phyloP scores from a whole-genome alignment of 2,329 filamentous ascomycete species.

The Fusarium tanahbumbuense region DNA sequence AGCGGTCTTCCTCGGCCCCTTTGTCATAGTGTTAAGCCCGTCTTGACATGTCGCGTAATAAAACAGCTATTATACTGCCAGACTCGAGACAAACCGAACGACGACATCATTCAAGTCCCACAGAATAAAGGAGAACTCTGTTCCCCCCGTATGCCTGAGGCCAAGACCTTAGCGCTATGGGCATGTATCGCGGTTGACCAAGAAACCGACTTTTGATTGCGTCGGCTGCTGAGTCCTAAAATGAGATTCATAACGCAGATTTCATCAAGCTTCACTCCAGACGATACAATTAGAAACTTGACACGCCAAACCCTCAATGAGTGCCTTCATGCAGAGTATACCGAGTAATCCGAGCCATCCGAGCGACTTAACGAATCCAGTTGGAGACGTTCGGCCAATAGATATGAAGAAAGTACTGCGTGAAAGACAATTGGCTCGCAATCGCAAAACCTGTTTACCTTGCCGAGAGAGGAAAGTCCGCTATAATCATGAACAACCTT shows the following conservation, averaged over 20 bases:
- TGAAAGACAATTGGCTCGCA: conserved; percentile 26
- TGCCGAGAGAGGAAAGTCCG: conserved; percentile 31
- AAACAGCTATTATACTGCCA: too few relatives aligned
- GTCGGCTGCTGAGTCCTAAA: not conserved
- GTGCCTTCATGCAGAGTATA: fast-evolving
- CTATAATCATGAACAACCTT: conserved; percentile 26
- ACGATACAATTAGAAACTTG: not conserved
- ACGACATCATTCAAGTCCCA: too few relatives aligned
- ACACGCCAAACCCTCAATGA: not conserved
- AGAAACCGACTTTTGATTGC: too few relatives aligned
- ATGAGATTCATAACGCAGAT: not conserved
- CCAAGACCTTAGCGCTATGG: too few relatives aligned
- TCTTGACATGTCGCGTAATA: too few relatives aligned
- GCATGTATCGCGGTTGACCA: too few relatives aligned
- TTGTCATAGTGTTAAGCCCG: too few relatives aligned
- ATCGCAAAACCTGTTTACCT: conserved; percentile 56
- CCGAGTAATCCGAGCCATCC: conserved; percentile 5
- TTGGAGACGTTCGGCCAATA: not conserved
- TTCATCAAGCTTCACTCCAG: not conserved
- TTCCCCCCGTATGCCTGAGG: too few relatives aligned
- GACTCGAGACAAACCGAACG: too few relatives aligned
- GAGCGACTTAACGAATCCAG: not conserved
- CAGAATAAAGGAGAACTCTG: too few relatives aligned
- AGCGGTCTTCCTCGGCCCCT: too few relatives aligned
- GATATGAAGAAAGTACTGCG: conserved; percentile 12